Conservation (phyloP, 345 rosid species). For the Schrenkiella parvula region DNA sequence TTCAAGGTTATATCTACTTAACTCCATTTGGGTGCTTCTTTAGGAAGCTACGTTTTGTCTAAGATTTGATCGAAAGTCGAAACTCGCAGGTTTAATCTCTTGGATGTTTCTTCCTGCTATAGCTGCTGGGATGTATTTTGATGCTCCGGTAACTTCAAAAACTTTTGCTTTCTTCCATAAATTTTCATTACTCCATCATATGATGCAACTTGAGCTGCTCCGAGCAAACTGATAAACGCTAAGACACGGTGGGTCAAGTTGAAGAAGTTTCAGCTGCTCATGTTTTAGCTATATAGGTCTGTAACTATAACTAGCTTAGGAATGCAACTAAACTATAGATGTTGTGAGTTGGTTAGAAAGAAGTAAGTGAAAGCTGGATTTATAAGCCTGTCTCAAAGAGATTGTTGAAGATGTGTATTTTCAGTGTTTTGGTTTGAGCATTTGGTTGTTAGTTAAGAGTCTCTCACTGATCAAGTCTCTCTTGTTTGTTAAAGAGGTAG, state of each 20-base stretch:
- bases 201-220: not conserved
- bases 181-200: not conserved
- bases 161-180: not conserved
- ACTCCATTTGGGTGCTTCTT: not conserved
- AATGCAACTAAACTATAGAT: not conserved
- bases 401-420: not conserved
- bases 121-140: constrained; percentile 61
- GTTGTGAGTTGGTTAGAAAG: not conserved
- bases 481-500: not conserved
- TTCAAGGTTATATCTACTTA: constrained; percentile 49
- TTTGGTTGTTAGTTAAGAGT: not conserved
- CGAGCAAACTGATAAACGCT: not conserved
- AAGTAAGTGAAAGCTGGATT: not conserved
- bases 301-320: not conserved
- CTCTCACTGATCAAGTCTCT: not conserved
- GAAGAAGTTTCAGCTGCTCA: not conserved
- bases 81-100: constrained; percentile 53
- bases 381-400: not conserved
- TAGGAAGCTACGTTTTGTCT: not conserved
- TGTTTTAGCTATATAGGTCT: not conserved
- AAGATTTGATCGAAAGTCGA: not conserved
- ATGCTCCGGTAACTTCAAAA: constrained; percentile 56
- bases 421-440: too few species aligned
- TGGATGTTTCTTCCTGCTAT: constrained; percentile 90
- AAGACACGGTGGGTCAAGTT: not conserved